Evolutionary conservation across 2,329 filamentous ascomycete species (phyloP), one percentile per base, ranked within the genome.

Genomic region (Thielaviopsis populi): DNA sequence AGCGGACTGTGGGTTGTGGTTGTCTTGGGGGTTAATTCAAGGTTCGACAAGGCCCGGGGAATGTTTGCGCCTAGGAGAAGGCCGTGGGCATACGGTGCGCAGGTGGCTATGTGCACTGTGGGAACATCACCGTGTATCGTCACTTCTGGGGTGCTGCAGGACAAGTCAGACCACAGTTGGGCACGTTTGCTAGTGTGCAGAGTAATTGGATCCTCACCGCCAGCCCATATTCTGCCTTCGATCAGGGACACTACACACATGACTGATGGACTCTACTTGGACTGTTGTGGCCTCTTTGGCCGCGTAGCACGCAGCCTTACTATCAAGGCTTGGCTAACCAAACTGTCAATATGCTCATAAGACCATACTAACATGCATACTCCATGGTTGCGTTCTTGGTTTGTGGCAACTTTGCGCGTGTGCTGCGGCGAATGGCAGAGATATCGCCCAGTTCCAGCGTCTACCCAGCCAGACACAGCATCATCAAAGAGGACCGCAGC

Each of bases 11-110:
- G 50, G 50, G 7, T 43, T 6, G 4, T 30, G 50, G 50, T 54
- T 27, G 50, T 54, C 50, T 54, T 54, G 50, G 22, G 30, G 50
- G 50, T n/a, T 54, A 33, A 54, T 30, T 33, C 27, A 27, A 54
- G 24, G 50, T 54, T 54, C 27, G 24, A 54, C 50, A 54, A 54
- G 50, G 50, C 50, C 50, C 22, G 24, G 27, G 41, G 50, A 54
- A 54, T 54, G 50, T 54, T 54, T 54, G 50, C 50, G 24, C 50
- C 22, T 54, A 33, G 50, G 50, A 54, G 50, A 54, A 54, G 50
- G 50, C 50, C 22, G 50, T 54, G 50, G 50, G 24, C 50, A 54
- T 54, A 54, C 50, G 17, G 50, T 54, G 50, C 7, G 50, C 17
- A n/a, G 2, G 7, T 6, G n/a, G 7, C 1, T 1, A 0, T 54